Base-by-base conservation (phyloP, 441 rosid species). In the Erodium chrysanthum region DNA sequence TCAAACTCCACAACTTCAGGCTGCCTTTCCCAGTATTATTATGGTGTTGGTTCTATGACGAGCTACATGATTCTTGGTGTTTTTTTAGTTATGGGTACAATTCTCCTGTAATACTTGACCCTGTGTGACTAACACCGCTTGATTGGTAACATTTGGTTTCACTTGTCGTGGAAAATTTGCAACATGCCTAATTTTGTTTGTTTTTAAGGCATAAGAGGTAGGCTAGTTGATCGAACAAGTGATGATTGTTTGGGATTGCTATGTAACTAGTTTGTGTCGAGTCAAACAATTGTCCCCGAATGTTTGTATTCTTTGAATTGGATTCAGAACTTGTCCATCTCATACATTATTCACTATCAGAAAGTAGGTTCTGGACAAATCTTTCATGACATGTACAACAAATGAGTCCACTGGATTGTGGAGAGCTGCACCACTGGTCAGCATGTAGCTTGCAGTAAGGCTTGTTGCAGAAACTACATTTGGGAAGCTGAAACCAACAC, bases 401-500 rank as follows among this genome's bases (percentile, higher is more conserved):
- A 67, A 83, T 73, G 69, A 84, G 86, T 48, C 82, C 84, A 9
- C 40, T 35, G 40, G 40, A 35, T 5, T 35, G 40, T 0, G 40
- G 40, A 35, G 40, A 35, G 66, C 76, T 21, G 31, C 68, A 27
- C 69, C 29, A 79, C 27, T 33, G 67, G 70, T 64, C 18, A 1
- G 31, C 17, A 44, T 93, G 92, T n/a, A 2, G 76, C 42, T 73
- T 73, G 66, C 98, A 91, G 25, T 87, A 88, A 0, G 96, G 92
- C 74, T 75, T 82, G 72, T 91, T 89, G 64, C 98, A 91, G 52
- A 79, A 77, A 56, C 73, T 76, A 59, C 98, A 94, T 74, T 91
- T 91, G 0, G 92, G 85, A 48, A 91, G 86, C 61, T 14, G 76
- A 71, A 88, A 80, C 97, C 98, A 94, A 67, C 97, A 91, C 5